Base-by-base conservation (phyloP, 2,329 filamentous ascomycete genomes). In the Trichoderma sp. region DNA sequence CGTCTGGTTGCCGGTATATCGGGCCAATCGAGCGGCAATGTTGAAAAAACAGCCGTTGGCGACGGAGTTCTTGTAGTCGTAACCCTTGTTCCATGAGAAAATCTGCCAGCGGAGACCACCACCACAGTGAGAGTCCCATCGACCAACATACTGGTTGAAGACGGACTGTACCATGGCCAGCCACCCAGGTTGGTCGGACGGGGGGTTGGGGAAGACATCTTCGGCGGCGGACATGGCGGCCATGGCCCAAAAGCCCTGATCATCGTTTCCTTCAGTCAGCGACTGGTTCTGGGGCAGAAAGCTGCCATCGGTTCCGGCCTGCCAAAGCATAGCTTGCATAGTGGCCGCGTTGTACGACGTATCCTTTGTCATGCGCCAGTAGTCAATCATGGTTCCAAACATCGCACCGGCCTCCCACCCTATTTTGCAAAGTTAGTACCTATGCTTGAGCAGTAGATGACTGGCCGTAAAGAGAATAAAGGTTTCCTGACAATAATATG, bases 101-200 rank as follows among this genome's bases (percentile, higher is more conserved):
- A 96, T 91, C 80, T 97, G 93, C 93, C 93, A 97, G 70, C 90
- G 87, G 71, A 97, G 79, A 10, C 93, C 93, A 59, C 93, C 93
- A 56, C 80, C 82, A 77, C 93, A 97, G 64, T 76, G 71, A 0
- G 79, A 73, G 72, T 95, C 89, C 90, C 92, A 94, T 25, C 92
- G 86, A 22, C 79, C 78, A 2, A 87, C 87, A 74, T 93, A 92
- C 60, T 90, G 89, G 80, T 94, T 93, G 78, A 94, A 96, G 2
- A 92, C 90, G 12, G 90, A 90, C 77, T 93, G 90, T 0, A 86
- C 89, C 64, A 95, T 84, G 7, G 89, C 88, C n/a, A 95, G 84
- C 91, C 82, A 97, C 70, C 90, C 88, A 0, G 90, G 88, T 64
- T 89, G 76, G 67, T 84, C 85, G 0, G 81, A 71, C 0, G 86